Conservation (phyloP, 169 alveolate genomes). For the Plasmodium cynomolgi region DNA sequence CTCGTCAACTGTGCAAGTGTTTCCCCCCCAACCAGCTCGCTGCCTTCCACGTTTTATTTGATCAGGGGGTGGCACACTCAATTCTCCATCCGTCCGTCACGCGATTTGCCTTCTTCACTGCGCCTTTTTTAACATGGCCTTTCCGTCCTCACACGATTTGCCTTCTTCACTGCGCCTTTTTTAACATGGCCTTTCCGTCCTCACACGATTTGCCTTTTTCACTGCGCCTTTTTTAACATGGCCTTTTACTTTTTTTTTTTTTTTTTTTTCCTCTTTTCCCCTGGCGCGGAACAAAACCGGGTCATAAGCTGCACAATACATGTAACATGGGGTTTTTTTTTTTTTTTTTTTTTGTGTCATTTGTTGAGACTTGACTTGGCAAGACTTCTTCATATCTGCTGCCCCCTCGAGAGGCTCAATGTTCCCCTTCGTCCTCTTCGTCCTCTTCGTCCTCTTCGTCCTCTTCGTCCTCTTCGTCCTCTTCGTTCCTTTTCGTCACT, state of each 20-base stretch:
- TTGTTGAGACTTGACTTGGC: not conserved
- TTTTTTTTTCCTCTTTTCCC: not conserved
- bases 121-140: not conserved
- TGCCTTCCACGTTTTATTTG: not conserved
- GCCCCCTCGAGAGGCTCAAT: not conserved
- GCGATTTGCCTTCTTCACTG: not conserved
- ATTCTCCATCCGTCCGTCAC: not conserved
- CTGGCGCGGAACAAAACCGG: not conserved
- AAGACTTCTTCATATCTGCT: not conserved
- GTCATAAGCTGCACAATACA: not conserved
- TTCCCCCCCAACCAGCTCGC: not conserved
- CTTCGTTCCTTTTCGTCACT: not conserved
- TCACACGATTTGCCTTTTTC: not conserved
- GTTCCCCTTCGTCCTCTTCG: not conserved
- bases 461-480: not conserved
- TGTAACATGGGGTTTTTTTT: not conserved
- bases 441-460: not conserved
- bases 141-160: not conserved
- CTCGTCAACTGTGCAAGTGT: not conserved
- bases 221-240: not conserved
- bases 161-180: not conserved
- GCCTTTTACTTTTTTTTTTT: not conserved
- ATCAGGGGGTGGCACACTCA: not conserved
- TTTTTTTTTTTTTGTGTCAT: constrained; percentile 4
- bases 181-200: too few relatives aligned